Evolutionary conservation across 805 yeast genomes (phyloP), one percentile per base, ranked within the genome.

Genomic region (Teunomyces atbi): DNA sequence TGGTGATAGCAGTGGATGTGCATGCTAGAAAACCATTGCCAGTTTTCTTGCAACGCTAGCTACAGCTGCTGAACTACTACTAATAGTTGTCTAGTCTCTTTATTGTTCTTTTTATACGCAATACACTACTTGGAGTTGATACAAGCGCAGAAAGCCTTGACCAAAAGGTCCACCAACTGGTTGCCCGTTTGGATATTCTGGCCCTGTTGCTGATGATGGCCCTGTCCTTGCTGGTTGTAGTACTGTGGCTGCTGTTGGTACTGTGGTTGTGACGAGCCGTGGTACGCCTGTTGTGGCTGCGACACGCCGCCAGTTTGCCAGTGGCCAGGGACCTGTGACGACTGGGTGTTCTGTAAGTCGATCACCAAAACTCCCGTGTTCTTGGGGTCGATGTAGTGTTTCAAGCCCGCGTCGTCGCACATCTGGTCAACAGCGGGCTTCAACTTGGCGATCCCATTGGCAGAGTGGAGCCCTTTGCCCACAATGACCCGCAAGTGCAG

Each of bases 391-490:
- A 86, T 73, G 54, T 79, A 73, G 52, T 78, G 79, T 23, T 66
- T 76, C 53, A 91, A 74, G 20, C 79, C 69, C 36, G 84, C 79
- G 55, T 88, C 86, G 28, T 68, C 60, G 65, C 97, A 89, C 59
- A 89, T 66, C 42, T 80, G 77, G 59, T 89, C 94, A 15, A 90
- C 81, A 0, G 97, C 97, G 2, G 97, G 97, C 64, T 85, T 87
- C 55, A 92, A 67, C 64, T 90, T 91, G 35, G 96, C 91, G 44
- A 89, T 79, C 11, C 95, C 96, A 53, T 82, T 74, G 44, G 77
- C 74, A 1, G 96, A 88, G 62, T 91, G 98, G 35, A 82, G 60
- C 6, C 97, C 98, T 65, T 92, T 92, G 7, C 98, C 98, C 7
- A 90, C 97, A 62, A 92, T 91, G 16, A 89, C 94, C 52, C 82